These are phyloP conservation scores for Microdochium nivale DNA, from an alignment of 2,329 filamentous ascomycete species.

Conservation along the genomic window DNA sequence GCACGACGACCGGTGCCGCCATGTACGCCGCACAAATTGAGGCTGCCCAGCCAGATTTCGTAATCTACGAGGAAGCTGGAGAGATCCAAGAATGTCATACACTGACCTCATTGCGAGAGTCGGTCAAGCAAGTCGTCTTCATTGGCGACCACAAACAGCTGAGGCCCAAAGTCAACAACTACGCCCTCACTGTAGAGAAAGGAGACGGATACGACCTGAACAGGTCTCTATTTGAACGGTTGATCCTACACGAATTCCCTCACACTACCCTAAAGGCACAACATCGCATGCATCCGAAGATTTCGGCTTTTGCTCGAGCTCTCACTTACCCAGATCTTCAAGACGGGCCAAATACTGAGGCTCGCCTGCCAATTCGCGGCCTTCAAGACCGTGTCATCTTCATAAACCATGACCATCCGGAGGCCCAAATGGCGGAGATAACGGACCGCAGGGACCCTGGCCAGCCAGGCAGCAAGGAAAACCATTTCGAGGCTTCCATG, in stretches of 20 bases:
- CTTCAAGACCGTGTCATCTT: conserved; percentile 55
- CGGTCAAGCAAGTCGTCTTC: conserved; percentile 54
- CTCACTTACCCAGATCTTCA: conserved; percentile 54
- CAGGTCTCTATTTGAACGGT: conserved; percentile 58
- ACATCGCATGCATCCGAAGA: conserved; percentile 61
- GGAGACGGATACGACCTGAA: conserved; percentile 61
- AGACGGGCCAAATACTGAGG: conserved; percentile 41
- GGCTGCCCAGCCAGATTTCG: conserved; percentile 44
- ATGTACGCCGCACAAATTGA: conserved; percentile 48
- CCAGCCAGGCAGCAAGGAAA: conserved; percentile 47
- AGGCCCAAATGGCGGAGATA: conserved; percentile 33
- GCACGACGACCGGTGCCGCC: conserved; percentile 63
- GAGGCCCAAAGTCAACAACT: conserved; percentile 57
- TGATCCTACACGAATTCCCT: conserved; percentile 46
- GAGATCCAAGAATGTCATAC: conserved; percentile 65
- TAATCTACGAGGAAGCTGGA: conserved; percentile 65
- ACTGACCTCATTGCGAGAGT: conserved; percentile 45
- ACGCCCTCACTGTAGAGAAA: conserved; percentile 50
- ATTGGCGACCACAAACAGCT: conserved; percentile 71
- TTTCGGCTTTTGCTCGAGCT: conserved; percentile 47
- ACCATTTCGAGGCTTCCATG: conserved; percentile 58
- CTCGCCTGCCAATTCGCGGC: conserved; percentile 41
- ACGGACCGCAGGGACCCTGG: conserved; percentile 41
- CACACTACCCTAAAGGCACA: conserved; percentile 50
- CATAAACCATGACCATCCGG: conserved; percentile 50